A percentile compares a stretch with the other conserved stretches of the same genome.
Evolutionary conservation across 768 basidiomycete genomes (phyloP).

Genomic region (Trametes cingulata): DNA sequence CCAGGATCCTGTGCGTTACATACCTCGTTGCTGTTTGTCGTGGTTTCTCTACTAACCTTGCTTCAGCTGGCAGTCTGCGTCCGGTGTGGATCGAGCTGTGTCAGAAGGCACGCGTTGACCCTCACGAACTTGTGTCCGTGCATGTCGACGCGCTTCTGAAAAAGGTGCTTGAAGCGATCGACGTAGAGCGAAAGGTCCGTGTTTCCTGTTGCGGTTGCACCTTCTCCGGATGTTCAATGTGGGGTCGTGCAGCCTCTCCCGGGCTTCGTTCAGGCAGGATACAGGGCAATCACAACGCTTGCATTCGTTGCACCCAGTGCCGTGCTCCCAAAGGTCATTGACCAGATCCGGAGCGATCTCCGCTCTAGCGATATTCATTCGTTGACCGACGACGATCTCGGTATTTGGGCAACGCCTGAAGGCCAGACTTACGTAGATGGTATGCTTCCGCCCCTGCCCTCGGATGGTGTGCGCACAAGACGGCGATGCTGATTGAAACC

Average conservation of each 20-base stretch:
- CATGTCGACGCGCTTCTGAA: constrained; percentile 52
- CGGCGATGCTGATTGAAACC: background rate
- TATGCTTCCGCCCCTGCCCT: constrained; percentile 32
- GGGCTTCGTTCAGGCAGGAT: constrained; percentile 63
- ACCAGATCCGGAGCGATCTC: constrained; percentile 68
- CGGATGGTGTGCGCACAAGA: background rate
- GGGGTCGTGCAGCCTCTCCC: constrained; percentile 6
- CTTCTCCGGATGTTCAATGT: background rate
- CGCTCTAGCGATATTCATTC: constrained; percentile 55
- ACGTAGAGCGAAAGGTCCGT: constrained; percentile 50
- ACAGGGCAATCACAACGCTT: constrained; percentile 72
- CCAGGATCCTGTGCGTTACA: constrained; percentile 47
- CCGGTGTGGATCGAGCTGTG: constrained; percentile 82
- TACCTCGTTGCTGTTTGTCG: background rate
- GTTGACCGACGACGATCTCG: constrained; percentile 72
- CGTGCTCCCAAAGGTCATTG: constrained; percentile 69
- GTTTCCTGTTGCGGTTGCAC: constrained; percentile 3
- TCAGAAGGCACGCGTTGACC: constrained; percentile 68
- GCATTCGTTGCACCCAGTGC: constrained; percentile 74
- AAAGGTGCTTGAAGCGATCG: constrained; percentile 49
- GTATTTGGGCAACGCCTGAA: constrained; percentile 83
- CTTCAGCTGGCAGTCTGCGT: constrained; percentile 48
- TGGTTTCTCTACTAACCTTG: background rate
- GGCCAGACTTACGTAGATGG: constrained; percentile 84
- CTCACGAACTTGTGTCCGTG: constrained; percentile 54